Base-by-base conservation (phyloP, 108 stramenopile genomes). In the Discostella pseudostelligera region DNA sequence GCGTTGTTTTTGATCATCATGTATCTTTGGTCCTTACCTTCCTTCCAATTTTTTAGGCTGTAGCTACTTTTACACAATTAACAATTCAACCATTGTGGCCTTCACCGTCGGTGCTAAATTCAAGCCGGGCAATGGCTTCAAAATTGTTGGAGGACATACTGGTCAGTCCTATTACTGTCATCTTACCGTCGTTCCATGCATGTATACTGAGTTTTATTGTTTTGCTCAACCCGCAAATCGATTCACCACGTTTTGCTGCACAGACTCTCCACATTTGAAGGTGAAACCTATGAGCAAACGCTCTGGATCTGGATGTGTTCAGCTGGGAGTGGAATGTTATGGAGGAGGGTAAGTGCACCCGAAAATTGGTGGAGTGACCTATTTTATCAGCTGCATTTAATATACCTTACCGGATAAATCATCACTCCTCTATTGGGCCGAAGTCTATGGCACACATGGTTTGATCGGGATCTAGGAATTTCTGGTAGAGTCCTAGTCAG, bases 1-100 rank as follows among this genome's bases (percentile, higher is more conserved):
- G n/a, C n/a, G n/a, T n/a, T n/a, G n/a, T n/a, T n/a, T n/a, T n/a
- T n/a, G n/a, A n/a, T n/a, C n/a, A n/a, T n/a, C n/a, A n/a, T n/a
- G n/a, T n/a, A n/a, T n/a, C n/a, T n/a, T 0, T 40, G 35, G 16
- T 32, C 32, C n/a, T 3, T 17, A 10, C 14, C 22, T 17, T 37
- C 6, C 16, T n/a, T n/a, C n/a, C n/a, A n/a, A 26, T 19, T 36
- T 24, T 17, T 39, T 22, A 61, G 65, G 65, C 29, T 96, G 97
- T 20, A 96, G 92, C 67, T 98, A 98, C 71, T 97, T 89, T 72
- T 97, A 93, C 79, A 96, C 95, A 0, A 67, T 93, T 3, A 92
- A 98, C 66, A 84, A 86, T 57, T 91, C 91, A 36, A 92, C 94
- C 4, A 47, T 98, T 48, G 91, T 97, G n/a, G 97, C 96, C 26